Conservation (phyloP, 2,329 filamentous ascomycete species). For the Arthroderma uncinatum region DNA sequence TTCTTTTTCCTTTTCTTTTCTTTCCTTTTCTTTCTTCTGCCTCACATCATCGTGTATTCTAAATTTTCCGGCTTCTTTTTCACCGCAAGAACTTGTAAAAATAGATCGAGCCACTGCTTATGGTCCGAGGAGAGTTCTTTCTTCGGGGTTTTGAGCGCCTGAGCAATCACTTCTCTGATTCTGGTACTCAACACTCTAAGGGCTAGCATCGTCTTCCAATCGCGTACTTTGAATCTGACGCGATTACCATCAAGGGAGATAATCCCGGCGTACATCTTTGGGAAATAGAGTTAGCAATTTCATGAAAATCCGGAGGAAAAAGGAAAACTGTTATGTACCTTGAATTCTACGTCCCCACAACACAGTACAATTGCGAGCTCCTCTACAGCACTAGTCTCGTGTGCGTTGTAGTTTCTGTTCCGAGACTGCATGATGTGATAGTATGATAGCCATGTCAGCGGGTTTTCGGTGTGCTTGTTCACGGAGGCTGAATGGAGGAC, state of each 20-base stretch:
- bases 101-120: slow-evolving; percentile 62
- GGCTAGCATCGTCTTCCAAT: slow-evolving; percentile 88
- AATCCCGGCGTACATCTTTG: slow-evolving; percentile 50
- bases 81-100: slow-evolving; percentile 54
- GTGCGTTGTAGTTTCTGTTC: slow-evolving; percentile 70
- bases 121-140: slow-evolving; percentile 47
- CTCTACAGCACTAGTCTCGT: slow-evolving; percentile 72
- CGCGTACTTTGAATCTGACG: slow-evolving; percentile 66
- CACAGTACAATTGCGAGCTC: slow-evolving; percentile 74
- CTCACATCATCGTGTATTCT: slow-evolving; percentile 1
- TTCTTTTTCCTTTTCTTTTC: not conserved
- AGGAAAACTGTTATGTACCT: slow-evolving; percentile 41
- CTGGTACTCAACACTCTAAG: slow-evolving; percentile 67
- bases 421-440: slow-evolving; percentile 95
- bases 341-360: slow-evolving; percentile 80
- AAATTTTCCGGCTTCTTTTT: slow-evolving; percentile 7
- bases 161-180: slow-evolving; percentile 62
- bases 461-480: slow-evolving; percentile 52
- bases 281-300: not conserved
- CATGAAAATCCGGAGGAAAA: not conserved
- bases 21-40: not conserved
- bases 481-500: slow-evolving; percentile 80
- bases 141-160: slow-evolving; percentile 47
- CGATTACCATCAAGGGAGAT: slow-evolving; percentile 79
- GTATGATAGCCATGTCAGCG: slow-evolving; percentile 74